These are phyloP conservation scores for Solanum phureja DNA, from an alignment of 257 asterid species.

Conservation along the genomic window DNA sequence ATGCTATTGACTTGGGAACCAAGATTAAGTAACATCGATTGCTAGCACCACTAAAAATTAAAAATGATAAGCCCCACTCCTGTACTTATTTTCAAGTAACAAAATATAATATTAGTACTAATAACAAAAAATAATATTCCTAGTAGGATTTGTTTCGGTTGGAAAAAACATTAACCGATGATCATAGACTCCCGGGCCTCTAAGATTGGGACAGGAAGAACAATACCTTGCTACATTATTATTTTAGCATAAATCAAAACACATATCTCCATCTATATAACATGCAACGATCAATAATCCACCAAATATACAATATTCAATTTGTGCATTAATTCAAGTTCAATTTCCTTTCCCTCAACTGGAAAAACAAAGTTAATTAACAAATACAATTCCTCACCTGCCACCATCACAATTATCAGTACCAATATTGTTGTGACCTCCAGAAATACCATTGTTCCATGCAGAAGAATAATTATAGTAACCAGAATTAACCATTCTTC, in stretches of 20 bases:
- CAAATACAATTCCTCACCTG: not conserved
- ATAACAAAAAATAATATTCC: too few relatives aligned
- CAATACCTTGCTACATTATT: not conserved
- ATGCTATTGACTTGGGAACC: not conserved
- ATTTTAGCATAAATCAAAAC: not conserved
- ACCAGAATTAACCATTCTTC: not conserved
- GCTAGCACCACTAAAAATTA: too few relatives aligned
- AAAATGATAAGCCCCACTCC: too few relatives aligned
- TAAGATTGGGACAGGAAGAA: not conserved
- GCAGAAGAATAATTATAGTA: not conserved
- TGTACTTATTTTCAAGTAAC: too few relatives aligned
- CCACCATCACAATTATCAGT: not conserved
- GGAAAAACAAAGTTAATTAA: not conserved
- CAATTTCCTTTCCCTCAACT: not conserved
- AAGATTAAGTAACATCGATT: too few relatives aligned
- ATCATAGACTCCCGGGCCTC: not conserved
- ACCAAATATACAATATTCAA: not conserved
- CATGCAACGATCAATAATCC: not conserved
- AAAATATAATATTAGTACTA: too few relatives aligned
- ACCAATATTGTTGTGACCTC: not conserved
- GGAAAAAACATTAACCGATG: not conserved
- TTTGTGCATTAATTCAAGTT: not conserved
- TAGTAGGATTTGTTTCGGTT: too few relatives aligned
- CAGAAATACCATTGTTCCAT: slow-evolving; percentile 3
- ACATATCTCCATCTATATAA: not conserved